Evolutionary conservation across 345 rosid species (phyloP), one percentile per base, ranked within the genome.

Genomic region (Corymbia maculata): DNA sequence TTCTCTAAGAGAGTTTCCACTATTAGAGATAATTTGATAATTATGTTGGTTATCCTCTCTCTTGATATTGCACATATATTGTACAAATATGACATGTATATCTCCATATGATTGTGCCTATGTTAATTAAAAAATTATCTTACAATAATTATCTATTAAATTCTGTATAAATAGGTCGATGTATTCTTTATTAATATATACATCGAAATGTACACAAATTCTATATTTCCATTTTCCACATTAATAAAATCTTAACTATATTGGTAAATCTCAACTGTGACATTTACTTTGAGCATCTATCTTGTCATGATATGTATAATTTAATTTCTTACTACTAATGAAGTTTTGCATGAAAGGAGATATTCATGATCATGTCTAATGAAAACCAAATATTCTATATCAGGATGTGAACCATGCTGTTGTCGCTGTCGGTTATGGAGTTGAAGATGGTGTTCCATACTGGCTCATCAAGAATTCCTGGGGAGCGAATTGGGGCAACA

Each of bases 391-490:
- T 9, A 45, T 49, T 19, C 24, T 36, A 1, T 75, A 42, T 19
- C 93, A 96, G 99, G 99, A 97, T 86, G 99, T 97, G 94, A 97
- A 97, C 95, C 99, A 97, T 61, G 97, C 99, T 4, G 99, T 97
- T 89, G 90, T 96, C 88, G 99, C 98, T 21, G 96, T 97, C 70
- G 99, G 99, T 26, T 96, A 95, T 88, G 99, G 99, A 90, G 93
- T 96, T 13, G 99, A 96, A 91, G 61, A 93, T 57, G 98, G 95
- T 52, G 92, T 95, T 12, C 96, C 96, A 7, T 96, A 94, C 90
- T 97, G 99, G 99, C 94, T 97, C 66, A 92, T 96, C 85, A 96
- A 97, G 96, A 96, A 97, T 93, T 97, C 99, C 28, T 95, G 99
- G 99, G 99, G 99, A 84, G 92, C 80, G 50, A 66, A 82, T 36